phyloP scores from a whole-genome alignment of 176 grass and related monocot species.

The Oryza rufipogon region DNA sequence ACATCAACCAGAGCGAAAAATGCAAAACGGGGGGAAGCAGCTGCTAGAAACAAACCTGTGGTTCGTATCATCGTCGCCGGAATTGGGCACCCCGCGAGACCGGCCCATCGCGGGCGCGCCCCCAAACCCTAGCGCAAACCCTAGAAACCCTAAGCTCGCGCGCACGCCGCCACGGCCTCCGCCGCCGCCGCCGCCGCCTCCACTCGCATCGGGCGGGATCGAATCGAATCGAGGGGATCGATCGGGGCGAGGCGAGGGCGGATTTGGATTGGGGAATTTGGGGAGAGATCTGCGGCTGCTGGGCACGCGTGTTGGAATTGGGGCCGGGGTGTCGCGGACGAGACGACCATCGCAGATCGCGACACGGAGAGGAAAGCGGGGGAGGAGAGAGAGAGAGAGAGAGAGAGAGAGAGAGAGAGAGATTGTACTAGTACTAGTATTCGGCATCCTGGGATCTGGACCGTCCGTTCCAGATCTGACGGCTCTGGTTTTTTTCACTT shows the following conservation, averaged over 20 bases:
- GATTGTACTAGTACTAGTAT: slow-evolving; percentile 13
- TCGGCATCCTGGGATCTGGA: background rate
- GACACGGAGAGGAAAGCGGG: background rate
- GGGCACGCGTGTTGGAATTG: slow-evolving; percentile 23
- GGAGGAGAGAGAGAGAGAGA: background rate
- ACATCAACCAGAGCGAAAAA: background rate
- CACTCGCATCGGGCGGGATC: slow-evolving; percentile 17
- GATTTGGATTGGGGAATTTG: background rate
- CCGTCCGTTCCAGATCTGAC: slow-evolving; percentile 23
- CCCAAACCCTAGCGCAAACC: slow-evolving; percentile 59
- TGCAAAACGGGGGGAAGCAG: background rate
- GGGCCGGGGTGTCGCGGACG: slow-evolving; percentile 34
- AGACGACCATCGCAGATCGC: slow-evolving; percentile 37
- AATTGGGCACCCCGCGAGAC: slow-evolving; percentile 74
- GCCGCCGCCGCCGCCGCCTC: background rate
- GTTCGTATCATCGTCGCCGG: slow-evolving; percentile 81
- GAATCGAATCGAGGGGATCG: background rate
- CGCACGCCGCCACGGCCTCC: background rate
- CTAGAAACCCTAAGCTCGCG: slow-evolving; percentile 34
- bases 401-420: background rate
- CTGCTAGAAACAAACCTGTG: slow-evolving; percentile 74
- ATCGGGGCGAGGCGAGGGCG: background rate
- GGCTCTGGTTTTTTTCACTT: background rate
- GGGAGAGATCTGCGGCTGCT: slow-evolving; percentile 23
- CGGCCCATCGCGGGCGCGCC: slow-evolving; percentile 68